Evolutionary conservation across 805 yeast species (phyloP), one percentile per base, ranked within the genome.

Genomic region (Komagataella pseudopastoris): DNA sequence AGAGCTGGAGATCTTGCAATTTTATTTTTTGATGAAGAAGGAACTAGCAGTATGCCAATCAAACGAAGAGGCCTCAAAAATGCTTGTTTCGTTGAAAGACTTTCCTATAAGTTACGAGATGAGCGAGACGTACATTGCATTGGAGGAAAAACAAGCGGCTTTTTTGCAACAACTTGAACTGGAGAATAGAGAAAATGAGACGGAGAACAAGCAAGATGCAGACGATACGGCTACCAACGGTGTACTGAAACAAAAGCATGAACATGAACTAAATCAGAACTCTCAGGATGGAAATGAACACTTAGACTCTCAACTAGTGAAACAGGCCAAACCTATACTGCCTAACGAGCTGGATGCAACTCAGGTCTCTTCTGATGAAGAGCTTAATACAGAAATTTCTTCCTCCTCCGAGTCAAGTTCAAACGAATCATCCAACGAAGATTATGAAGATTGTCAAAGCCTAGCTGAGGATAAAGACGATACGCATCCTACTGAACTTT

Each of bases 81-180:
- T 50, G 12, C 55, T 69, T 39, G 46, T 65, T 6, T 54, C 56
- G 23, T 74, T 75, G 57, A 55, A 60, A 10, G 71, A 72, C 3
- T 56, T 77, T 3, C 81, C 82, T 1, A 66, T 66, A 6, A 76
- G 79, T 1, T 58, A 64, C 50, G 83, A 78, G 54, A 64, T 77
- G 61, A 70, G 71, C 50, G 69, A 68, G 6, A 53, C 56, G 10
- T 69, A 65, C 50, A 56, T 71, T 1, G 55, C 59, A 3, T 56
- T 71, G 53, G 83, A 77, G 53, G 75, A 75, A 39, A n/a, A 20
- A 20, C 56, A 55, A 24, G 52, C 53, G 43, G 14, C 23, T 7
- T 17, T 17, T 5, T 12, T 44, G 49, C 16, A 46, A 20, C 24
- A 39, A 49, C 49, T 24, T 6, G 20, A 20, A 18, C 14, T 10